These are phyloP conservation scores for Exophiala alcalophila DNA, from an alignment of 2,329 filamentous ascomycete genomes.

Conservation along the genomic window DNA sequence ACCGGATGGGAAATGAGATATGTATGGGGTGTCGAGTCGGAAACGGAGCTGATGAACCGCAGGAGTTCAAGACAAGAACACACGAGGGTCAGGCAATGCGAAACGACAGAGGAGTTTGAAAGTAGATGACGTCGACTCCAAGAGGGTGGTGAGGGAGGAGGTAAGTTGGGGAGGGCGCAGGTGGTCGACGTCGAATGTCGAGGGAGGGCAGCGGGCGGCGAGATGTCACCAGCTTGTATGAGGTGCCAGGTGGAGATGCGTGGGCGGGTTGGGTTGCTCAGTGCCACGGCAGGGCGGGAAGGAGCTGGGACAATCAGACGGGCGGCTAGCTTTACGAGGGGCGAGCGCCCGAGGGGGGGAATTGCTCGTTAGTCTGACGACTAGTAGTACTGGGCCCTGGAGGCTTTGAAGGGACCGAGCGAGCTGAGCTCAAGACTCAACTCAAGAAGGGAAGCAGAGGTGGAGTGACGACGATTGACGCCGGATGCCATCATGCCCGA, in stretches of 20 bases:
- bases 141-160: conserved; percentile 10
- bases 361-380: too few relatives aligned
- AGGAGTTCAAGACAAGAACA: conserved; percentile 8
- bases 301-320: conserved; percentile 3
- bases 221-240: too few relatives aligned
- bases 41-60: conserved; percentile 12
- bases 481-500: too few relatives aligned
- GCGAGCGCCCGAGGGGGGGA: too few relatives aligned
- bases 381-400: too few relatives aligned
- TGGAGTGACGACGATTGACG: too few relatives aligned
- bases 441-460: too few relatives aligned
- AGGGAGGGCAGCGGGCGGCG: too few relatives aligned
- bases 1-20: conserved; percentile 6
- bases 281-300: conserved; percentile 22
- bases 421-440: too few relatives aligned
- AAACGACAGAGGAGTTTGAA: conserved; percentile 8
- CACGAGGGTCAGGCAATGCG: conserved; percentile 20
- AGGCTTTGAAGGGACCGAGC: too few relatives aligned
- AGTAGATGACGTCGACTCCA: conserved; percentile 27
- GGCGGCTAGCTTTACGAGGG: too few relatives aligned
- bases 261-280: conserved; percentile 10
- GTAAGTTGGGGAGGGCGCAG: conserved; percentile 3
- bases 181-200: conserved; percentile 13
- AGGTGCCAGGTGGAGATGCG: not conserved
- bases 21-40: too few relatives aligned